Evolutionary conservation across 2,329 filamentous ascomycete species (phyloP), one percentile per base, ranked within the genome.

Genomic region (Curvularia eragrostidis): DNA sequence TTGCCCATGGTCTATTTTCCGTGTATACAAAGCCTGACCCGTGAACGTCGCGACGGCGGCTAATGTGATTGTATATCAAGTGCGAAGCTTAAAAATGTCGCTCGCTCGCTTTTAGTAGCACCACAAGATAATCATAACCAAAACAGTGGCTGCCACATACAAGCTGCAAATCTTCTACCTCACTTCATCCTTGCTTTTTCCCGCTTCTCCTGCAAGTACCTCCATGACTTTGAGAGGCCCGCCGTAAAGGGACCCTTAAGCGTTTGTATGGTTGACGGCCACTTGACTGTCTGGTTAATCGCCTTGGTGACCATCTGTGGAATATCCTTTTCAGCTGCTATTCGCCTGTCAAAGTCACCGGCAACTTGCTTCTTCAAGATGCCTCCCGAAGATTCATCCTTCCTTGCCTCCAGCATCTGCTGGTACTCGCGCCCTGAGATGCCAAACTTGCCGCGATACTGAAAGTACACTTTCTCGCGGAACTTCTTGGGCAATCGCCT

Each of bases 211-310:
- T 84, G 82, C 53, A 96, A 70, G 75, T 99, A 99, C 61, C 88
- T 85, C 80, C 85, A 84, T 5, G 89, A 89, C 68, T 88, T 86
- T 6, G 81, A 73, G 15, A 90, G 74, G 0, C 95, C 96, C 0
- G 90, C 88, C 2, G 93, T 98, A 43, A 97, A 76, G 1, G 90
- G 75, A 1, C 93, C 89, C 79, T 99, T 99, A 61, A 94, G 74
- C 52, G 88, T 95, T 78, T 99, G 94, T 5, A 88, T 88, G 2
- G 91, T 92, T 69, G 92, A 95, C 0, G 95, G 93, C 95, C 95
- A 98, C 54, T 87, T 86, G 68, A 98, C 91, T 0, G 96, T 98
- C 73, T 90, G 90, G 72, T 88, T 89, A 71, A 99, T 93, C 39
- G 93, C 90, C 36, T 84, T 82, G 32, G 88, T 85, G 18, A 98